Evolutionary conservation across 306 rosid species (phyloP).

Genomic region (Casuarina cunninghamiana): DNA sequence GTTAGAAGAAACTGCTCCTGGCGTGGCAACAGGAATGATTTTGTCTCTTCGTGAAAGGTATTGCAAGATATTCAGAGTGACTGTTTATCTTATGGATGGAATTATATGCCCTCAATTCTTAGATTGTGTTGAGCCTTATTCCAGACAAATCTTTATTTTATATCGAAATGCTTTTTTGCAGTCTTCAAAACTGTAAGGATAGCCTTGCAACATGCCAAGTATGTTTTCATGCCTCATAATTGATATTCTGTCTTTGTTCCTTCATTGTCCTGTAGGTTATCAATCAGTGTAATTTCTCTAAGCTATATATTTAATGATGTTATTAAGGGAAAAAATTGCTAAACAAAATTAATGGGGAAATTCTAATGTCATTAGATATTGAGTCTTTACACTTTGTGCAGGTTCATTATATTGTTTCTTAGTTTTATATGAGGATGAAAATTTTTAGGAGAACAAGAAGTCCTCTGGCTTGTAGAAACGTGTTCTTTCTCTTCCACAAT

Average conservation of each 20-base stretch:
- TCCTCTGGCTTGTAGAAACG: neutral
- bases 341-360: neutral
- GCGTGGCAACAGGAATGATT: conserved; percentile 89
- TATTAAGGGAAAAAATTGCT: neutral
- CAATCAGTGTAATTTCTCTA: neutral
- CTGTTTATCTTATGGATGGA: neutral
- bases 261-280: neutral
- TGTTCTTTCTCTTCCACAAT: neutral
- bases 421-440: neutral
- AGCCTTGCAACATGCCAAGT: conserved; percentile 70
- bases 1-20: conserved; percentile 85
- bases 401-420: neutral
- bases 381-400: neutral
- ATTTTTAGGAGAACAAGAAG: neutral
- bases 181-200: conserved; percentile 76
- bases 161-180: conserved; percentile 41
- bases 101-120: conserved; percentile 2
- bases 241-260: neutral
- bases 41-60: conserved; percentile 96
- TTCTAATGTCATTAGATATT: neutral
- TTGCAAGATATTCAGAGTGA: neutral
- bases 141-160: conserved; percentile 3
- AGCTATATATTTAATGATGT: neutral
- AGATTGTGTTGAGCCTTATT: conserved; percentile 6
- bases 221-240: conserved; percentile 25